These are phyloP conservation scores for Mortierella sp. DNA, from an alignment of 371 early-diverging fungal species.

Conservation along the genomic window DNA sequence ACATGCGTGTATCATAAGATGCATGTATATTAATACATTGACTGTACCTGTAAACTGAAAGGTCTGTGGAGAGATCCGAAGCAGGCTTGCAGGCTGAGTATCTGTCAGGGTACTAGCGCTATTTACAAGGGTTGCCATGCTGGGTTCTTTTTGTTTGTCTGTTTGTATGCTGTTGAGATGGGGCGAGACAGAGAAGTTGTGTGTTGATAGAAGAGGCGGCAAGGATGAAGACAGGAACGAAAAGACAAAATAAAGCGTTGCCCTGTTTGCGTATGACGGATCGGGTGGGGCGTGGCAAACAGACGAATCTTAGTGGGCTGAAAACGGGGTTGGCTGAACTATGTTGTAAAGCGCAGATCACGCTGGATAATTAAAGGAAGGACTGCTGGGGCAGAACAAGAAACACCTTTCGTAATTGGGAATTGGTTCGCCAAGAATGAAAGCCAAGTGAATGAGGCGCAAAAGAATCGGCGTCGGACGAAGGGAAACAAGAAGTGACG, in stretches of 20 bases:
- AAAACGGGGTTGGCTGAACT: background rate
- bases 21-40: too few species aligned
- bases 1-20: too few species aligned
- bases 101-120: background rate
- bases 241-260: too few species aligned
- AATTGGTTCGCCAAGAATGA: too few species aligned
- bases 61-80: conserved; percentile 50
- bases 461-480: too few species aligned
- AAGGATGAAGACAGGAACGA: background rate
- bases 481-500: too few species aligned
- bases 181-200: background rate
- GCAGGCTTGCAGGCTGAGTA: conserved; percentile 17
- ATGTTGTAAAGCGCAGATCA: background rate
- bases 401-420: too few species aligned
- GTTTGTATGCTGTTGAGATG: background rate
- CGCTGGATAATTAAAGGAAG: background rate
- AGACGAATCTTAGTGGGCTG: background rate
- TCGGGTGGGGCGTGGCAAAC: too few species aligned
- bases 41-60: conserved; percentile 53
- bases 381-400: too few species aligned
- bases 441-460: too few species aligned
- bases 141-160: too few species aligned
- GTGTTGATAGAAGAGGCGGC: background rate
- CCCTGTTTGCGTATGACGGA: too few species aligned
- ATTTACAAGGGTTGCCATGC: conserved; percentile 1